Percentiles rank a stretch among this genome's conserved stretches.
Evolutionary conservation across 495 filamentous ascomycete species (phyloP).

Genomic region (Viridothelium virens): DNA sequence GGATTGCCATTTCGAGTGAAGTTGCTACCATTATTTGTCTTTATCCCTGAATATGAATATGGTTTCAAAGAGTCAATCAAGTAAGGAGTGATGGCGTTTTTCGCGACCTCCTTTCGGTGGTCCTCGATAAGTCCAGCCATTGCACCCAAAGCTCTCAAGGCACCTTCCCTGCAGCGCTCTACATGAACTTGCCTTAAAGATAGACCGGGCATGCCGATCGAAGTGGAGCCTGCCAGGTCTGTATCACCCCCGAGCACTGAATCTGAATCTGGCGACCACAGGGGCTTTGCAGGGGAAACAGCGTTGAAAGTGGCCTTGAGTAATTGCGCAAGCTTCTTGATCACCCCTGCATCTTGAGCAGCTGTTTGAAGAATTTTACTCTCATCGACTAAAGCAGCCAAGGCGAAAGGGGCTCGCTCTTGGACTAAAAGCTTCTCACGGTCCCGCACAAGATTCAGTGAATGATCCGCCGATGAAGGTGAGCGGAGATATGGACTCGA

Average conservation of each 20-base stretch:
- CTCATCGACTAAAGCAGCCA: slow-evolving; percentile 72
- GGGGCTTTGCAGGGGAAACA: slow-evolving; percentile 32
- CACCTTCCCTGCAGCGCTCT: slow-evolving; percentile 66
- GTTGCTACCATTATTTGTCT: neutral
- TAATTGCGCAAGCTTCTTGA: slow-evolving; percentile 65
- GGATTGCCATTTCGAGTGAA: slow-evolving; percentile 42
- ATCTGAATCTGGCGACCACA: slow-evolving; percentile 32
- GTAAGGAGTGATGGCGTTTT: slow-evolving; percentile 68
- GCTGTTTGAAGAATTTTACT: slow-evolving; percentile 69
- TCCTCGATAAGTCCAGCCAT: slow-evolving; percentile 74
- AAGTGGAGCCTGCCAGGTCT: slow-evolving; percentile 14
- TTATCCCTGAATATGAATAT: slow-evolving; percentile 19
- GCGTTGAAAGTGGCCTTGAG: slow-evolving; percentile 62
- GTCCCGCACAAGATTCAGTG: slow-evolving; percentile 17
- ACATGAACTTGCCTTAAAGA: slow-evolving; percentile 60
- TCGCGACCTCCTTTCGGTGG: slow-evolving; percentile 74
- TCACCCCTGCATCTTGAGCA: slow-evolving; percentile 67
- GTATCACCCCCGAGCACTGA: slow-evolving; percentile 12
- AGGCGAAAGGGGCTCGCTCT: slow-evolving; percentile 63
- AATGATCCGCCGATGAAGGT: neutral
- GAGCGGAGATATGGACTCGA: neutral
- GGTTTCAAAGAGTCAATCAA: slow-evolving; percentile 76
- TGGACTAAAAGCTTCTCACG: slow-evolving; percentile 37
- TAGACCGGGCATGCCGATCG: slow-evolving; percentile 55
- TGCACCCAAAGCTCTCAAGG: slow-evolving; percentile 70